Conservation (phyloP, 1,139 yeast species). For the Kodamaea ohmeri region DNA sequence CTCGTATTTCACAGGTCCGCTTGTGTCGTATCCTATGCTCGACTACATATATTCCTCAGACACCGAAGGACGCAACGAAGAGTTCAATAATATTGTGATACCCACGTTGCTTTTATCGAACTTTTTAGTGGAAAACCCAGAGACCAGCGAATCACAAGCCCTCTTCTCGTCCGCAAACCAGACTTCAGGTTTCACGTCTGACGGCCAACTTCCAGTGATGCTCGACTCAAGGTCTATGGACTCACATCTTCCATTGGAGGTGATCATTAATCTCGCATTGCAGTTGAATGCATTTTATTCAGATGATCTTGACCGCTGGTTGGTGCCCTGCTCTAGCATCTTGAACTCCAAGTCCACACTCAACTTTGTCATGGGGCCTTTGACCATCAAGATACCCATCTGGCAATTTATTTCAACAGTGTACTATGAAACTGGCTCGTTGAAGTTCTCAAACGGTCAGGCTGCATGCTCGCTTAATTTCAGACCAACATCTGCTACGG, state of each 20-base stretch:
- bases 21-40: conserved; percentile 48
- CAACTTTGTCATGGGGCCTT: conserved; percentile 53
- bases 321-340: conserved; percentile 59
- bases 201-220: conserved; percentile 49
- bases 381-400: conserved; percentile 54
- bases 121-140: conserved; percentile 46
- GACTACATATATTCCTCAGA: conserved; percentile 32
- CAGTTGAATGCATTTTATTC: conserved; percentile 73
- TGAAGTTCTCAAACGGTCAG: conserved; percentile 53
- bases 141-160: conserved; percentile 33
- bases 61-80: conserved; percentile 25
- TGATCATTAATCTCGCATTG: conserved; percentile 63
- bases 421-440: conserved; percentile 23
- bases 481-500: conserved; percentile 48
- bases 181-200: conserved; percentile 4
- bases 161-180: conserved; percentile 27
- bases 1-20: conserved; percentile 41
- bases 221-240: conserved; percentile 58
- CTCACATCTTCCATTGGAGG: conserved; percentile 56
- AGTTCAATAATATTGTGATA: conserved; percentile 20
- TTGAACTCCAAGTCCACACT: conserved; percentile 46
- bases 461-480: conserved; percentile 61
- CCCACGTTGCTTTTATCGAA: conserved; percentile 62
- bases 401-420: conserved; percentile 47
- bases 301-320: conserved; percentile 52